phyloP scores from a whole-genome alignment of 2,329 filamentous ascomycete genomes.

The Hawksworthiomyces lignivorus region DNA sequence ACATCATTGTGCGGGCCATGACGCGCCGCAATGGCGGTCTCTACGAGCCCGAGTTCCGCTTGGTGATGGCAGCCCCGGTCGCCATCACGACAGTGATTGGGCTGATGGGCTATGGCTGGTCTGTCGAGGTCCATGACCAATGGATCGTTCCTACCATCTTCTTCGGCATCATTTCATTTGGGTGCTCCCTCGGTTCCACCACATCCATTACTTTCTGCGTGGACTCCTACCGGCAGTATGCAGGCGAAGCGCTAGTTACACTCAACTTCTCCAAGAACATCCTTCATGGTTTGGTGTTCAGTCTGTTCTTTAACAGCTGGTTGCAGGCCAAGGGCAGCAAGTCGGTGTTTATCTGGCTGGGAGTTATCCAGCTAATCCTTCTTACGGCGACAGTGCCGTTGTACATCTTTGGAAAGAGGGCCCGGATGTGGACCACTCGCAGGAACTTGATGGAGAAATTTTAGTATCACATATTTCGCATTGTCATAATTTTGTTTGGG shows the following conservation, averaged over 20 bases:
- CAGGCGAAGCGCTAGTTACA: conserved; percentile 87
- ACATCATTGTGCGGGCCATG: conserved; percentile 77
- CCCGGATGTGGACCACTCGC: conserved; percentile 87
- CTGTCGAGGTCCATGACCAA: conserved; percentile 56
- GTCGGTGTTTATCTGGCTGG: conserved; percentile 72
- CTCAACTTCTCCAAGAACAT: conserved; percentile 94
- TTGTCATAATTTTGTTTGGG: too few relatives aligned
- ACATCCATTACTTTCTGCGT: conserved; percentile 92
- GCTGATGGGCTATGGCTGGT: conserved; percentile 96
- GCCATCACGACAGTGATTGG: conserved; percentile 72
- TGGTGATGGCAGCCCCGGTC: conserved; percentile 81
- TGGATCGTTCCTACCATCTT: conserved; percentile 94
- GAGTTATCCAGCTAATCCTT: conserved; percentile 73
- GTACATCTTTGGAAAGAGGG: conserved; percentile 88
- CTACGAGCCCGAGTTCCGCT: conserved; percentile 89
- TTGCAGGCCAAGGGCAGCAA: conserved; percentile 66
- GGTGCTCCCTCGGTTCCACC: conserved; percentile 81
- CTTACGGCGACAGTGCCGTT: conserved; percentile 75
- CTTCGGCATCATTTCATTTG: conserved; percentile 87
- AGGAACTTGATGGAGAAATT: conserved; percentile 41
- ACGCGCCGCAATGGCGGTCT: conserved; percentile 80
- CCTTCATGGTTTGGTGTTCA: conserved; percentile 81
- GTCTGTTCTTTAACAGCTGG: conserved; percentile 83
- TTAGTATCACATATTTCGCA: not conserved
- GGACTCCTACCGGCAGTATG: conserved; percentile 87